Evolutionary conservation across 2,329 filamentous ascomycete species (phyloP), one percentile per base, ranked within the genome.

Genomic region (Hypoxylon sp.): DNA sequence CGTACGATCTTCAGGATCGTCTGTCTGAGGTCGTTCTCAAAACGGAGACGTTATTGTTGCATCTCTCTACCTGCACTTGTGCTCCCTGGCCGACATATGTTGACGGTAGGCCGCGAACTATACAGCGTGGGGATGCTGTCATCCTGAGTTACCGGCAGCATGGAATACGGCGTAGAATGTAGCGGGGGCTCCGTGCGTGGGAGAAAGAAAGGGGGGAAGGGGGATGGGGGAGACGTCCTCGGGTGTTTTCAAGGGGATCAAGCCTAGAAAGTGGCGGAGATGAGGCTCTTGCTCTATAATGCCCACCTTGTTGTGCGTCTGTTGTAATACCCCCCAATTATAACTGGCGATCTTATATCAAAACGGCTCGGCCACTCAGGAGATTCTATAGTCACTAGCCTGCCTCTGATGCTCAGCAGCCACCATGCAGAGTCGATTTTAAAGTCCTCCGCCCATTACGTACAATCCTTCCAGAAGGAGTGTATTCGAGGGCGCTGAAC

Each of bases 381-480:
- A n/a, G 2, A 35, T 31, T 26, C 29, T 37, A 11, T 2, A 26
- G 31, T 13, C 6, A 37, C 24, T 5, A 45, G 17, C 17, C 17
- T 9, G 26, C 10, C 37, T 37, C 46, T 40, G 55, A 50, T 52
- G 48, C 29, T 48, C 48, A 54, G 42, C 51, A 59, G 60, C 60
- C 60, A 56, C 52, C 46, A 51, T 59, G 55, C 51, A 60, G 11
- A 40, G 7, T 23, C n/a, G 26, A 38, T 21, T 15, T 31, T 35
- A 26, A 31, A 35, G 17, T 18, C 35, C 23, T 38, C 51, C 35
- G 45, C 48, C 54, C 23, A 53, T 56, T 56, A 56, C 52, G 56
- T 54, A 53, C 26, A 35, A 29, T 13, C 17, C 1, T 38, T 21
- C n/a, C n/a, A 42, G 42, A 54, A 15, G 49, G 49, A 42, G 50